Percentiles rank a stretch among this genome's conserved stretches.
Conservation (phyloP, 2,329 filamentous ascomycete species). For the Rhinocladiella mackenziei region DNA sequence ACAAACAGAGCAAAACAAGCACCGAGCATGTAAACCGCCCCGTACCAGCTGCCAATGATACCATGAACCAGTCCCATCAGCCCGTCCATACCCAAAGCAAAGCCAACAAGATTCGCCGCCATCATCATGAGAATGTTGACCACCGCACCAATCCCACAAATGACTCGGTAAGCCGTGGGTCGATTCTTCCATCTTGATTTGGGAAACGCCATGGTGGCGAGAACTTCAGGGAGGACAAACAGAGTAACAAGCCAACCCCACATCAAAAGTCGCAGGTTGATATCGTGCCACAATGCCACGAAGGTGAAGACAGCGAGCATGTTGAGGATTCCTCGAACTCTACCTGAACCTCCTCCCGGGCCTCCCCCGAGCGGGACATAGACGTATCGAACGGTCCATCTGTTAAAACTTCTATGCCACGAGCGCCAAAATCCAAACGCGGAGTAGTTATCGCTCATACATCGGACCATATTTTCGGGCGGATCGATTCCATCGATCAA, state of each 20-base stretch:
- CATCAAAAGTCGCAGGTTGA: conserved; percentile 80
- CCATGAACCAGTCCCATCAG: conserved; percentile 69
- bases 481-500: conserved; percentile 87
- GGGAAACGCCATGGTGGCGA: conserved; percentile 69
- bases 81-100: conserved; percentile 87
- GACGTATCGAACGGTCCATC: conserved; percentile 90
- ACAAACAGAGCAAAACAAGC: conserved; percentile 76
- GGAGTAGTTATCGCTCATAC: conserved; percentile 91
- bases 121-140: conserved; percentile 93
- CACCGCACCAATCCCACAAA: conserved; percentile 77
- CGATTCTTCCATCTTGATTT: conserved; percentile 63
- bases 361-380: conserved; percentile 78
- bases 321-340: conserved; percentile 62
- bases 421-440: conserved; percentile 88
- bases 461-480: conserved; percentile 97
- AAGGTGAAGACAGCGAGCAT: conserved; percentile 90
- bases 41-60: conserved; percentile 73
- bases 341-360: conserved; percentile 35
- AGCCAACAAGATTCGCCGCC: conserved; percentile 88
- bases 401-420: conserved; percentile 94
- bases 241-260: conserved; percentile 97
- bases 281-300: conserved; percentile 96
- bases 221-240: conserved; percentile 86
- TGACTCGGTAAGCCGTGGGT: conserved; percentile 70
- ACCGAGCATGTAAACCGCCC: conserved; percentile 66